Percentiles rank a stretch among this genome's conserved stretches.
Conservation (phyloP, 2,329 filamentous ascomycete genomes). For the Pezicula rhizophila region DNA sequence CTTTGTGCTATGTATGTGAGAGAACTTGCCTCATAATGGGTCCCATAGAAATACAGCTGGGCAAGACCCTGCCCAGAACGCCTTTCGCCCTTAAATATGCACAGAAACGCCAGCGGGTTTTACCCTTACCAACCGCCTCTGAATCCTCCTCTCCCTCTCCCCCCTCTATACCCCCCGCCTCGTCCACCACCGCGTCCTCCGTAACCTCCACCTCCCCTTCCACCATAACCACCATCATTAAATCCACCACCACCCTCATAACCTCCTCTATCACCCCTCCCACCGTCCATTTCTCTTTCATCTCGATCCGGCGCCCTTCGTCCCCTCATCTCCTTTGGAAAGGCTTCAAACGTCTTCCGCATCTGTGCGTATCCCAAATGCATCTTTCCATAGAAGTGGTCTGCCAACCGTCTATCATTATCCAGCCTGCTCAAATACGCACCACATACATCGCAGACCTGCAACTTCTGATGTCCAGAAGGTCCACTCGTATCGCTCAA, state of each 20-base stretch:
- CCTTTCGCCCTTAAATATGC: slow-evolving; percentile 5
- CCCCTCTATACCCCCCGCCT: slow-evolving; percentile 13
- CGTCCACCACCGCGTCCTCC: slow-evolving; percentile 21
- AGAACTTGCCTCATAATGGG: not conserved
- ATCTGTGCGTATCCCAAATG: slow-evolving; percentile 97
- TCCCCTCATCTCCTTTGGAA: slow-evolving; percentile 80
- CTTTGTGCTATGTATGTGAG: not conserved
- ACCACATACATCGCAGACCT: slow-evolving; percentile 97
- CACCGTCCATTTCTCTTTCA: slow-evolving; percentile 27
- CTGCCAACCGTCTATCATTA: slow-evolving; percentile 87
- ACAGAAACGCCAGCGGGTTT: slow-evolving; percentile 5
- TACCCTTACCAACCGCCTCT: slow-evolving; percentile 21
- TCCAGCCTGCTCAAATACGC: slow-evolving; percentile 89
- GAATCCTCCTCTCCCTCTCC: slow-evolving; percentile 11
- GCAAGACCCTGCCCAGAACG: slow-evolving; percentile 3
- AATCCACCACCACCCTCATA: slow-evolving; percentile 20
- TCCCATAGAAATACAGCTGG: slow-evolving; percentile 3
- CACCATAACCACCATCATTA: slow-evolving; percentile 13
- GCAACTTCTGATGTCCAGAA: slow-evolving; percentile 92
- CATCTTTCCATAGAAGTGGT: slow-evolving; percentile 99
- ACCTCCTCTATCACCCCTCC: slow-evolving; percentile 34
- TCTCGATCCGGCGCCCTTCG: slow-evolving; percentile 52
- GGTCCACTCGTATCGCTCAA: slow-evolving; percentile 89
- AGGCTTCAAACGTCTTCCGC: slow-evolving; percentile 84
- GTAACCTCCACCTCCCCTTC: slow-evolving; percentile 12